These are phyloP conservation scores for Hyparrhenia diplandra DNA, from an alignment of 176 grass and related monocot species.

Conservation along the genomic window DNA sequence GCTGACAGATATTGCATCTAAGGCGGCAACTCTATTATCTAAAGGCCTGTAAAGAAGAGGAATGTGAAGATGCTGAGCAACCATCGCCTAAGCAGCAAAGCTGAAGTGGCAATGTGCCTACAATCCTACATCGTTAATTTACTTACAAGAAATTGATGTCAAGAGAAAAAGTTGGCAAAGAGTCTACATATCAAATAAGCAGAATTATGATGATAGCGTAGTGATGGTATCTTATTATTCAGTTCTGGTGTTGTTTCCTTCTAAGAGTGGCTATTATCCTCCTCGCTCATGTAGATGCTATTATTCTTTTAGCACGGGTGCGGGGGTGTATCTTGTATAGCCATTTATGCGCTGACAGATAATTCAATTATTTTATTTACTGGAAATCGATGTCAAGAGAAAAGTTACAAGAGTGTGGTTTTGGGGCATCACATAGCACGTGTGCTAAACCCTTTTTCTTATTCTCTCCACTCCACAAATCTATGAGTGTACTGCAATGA, in stretches of 20 bases:
- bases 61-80: constrained; percentile 24
- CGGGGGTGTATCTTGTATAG: no score
- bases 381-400: no score
- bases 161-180: neutral
- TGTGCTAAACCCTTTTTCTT: no score
- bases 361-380: no score
- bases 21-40: constrained; percentile 57
- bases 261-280: no score
- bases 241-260: neutral
- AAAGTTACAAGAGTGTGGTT: no score
- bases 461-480: no score
- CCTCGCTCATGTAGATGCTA: no score
- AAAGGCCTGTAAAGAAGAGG: constrained; percentile 43
- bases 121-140: neutral
- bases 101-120: neutral
- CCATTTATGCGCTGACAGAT: no score
- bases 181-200: neutral
- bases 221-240: neutral
- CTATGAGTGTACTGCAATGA: no score
- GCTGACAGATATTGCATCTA: constrained; percentile 67
- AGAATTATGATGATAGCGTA: neutral
- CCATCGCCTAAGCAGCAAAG: neutral
- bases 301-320: no score
- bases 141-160: neutral
- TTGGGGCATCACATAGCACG: no score